Evolutionary conservation across 2,329 filamentous ascomycete species (phyloP).

Genomic region (Cryoendolithus antarcticus): DNA sequence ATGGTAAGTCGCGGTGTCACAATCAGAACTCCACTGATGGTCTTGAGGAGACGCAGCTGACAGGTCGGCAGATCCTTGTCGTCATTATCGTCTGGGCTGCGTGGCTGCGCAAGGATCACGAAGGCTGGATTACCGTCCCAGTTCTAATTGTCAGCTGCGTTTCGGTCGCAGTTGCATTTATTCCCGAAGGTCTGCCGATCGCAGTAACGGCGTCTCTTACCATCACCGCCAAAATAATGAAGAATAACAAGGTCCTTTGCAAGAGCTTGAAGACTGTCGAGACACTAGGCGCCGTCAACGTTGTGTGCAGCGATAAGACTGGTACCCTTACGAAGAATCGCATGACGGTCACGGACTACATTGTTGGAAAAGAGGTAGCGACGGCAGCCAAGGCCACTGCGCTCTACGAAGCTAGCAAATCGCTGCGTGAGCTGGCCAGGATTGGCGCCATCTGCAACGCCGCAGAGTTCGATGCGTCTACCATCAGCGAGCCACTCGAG

Average conservation of each 20-base stretch:
- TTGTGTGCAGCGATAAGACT: constrained; percentile 34
- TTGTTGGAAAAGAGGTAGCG: constrained; percentile 26
- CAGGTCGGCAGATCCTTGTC: constrained; percentile 1
- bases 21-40: no score
- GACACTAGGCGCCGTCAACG: constrained; percentile 33
- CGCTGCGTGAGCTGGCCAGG: constrained; percentile 16
- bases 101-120: constrained; percentile 29
- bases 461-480: constrained; percentile 29
- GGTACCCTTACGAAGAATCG: constrained; percentile 34
- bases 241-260: constrained; percentile 30
- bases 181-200: constrained; percentile 21
- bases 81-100: constrained; percentile 37
- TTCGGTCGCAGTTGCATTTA: constrained; percentile 24
- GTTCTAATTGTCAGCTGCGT: constrained; percentile 36
- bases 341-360: constrained; percentile 32
- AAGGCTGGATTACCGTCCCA: constrained; percentile 30
- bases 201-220: constrained; percentile 26
- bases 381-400: constrained; percentile 8
- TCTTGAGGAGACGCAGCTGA: no score
- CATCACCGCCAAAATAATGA: constrained; percentile 34
- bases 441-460: constrained; percentile 32
- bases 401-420: constrained; percentile 15
- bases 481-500: constrained; percentile 24
- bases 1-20: constrained; percentile 27
- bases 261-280: constrained; percentile 33